Conservation (phyloP, 2,329 filamentous ascomycete genomes). For the Neofusicoccum parvum region DNA sequence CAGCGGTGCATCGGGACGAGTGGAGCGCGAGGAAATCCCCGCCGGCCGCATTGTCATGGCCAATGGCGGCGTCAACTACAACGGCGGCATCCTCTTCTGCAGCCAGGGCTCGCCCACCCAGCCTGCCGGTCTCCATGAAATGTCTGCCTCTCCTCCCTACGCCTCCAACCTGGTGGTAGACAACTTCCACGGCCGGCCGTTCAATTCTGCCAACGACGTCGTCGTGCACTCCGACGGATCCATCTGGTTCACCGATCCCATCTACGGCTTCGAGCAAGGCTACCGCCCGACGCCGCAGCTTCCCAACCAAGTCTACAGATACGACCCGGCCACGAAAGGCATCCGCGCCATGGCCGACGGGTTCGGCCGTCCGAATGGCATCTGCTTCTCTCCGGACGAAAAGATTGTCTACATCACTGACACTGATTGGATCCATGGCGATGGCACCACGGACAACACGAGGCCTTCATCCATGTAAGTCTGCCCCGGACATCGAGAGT, state of each 20-base stretch:
- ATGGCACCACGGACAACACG: slow-evolving; percentile 23
- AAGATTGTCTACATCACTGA: slow-evolving; percentile 47
- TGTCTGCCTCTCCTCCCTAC: slow-evolving; percentile 30
- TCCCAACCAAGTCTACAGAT: slow-evolving; percentile 41
- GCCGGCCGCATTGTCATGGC: slow-evolving; percentile 21
- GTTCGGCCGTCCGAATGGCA: slow-evolving; percentile 45
- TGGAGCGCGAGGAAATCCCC: slow-evolving; percentile 13
- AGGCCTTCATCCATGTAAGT: slow-evolving; percentile 11
- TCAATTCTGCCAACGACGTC: slow-evolving; percentile 46
- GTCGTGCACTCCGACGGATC: slow-evolving; percentile 42
- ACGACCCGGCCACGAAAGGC: slow-evolving; percentile 37
- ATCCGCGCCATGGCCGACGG: slow-evolving; percentile 43
- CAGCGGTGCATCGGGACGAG: neutral
- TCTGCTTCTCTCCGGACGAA: slow-evolving; percentile 45
- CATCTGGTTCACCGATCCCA: slow-evolving; percentile 52
- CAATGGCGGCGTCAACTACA: slow-evolving; percentile 36
- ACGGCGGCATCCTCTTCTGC: slow-evolving; percentile 36
- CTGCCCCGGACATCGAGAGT: neutral
- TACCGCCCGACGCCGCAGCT: slow-evolving; percentile 30
- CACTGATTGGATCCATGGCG: slow-evolving; percentile 28
- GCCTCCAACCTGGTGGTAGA: slow-evolving; percentile 37
- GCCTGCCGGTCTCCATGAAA: slow-evolving; percentile 34
- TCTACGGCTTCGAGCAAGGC: slow-evolving; percentile 30
- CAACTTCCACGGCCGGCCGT: slow-evolving; percentile 48
- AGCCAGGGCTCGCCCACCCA: slow-evolving; percentile 34